Evolutionary conservation across 768 basidiomycete species (phyloP), one percentile per base, ranked within the genome.

Genomic region (Xerocomellus amylosporus): DNA sequence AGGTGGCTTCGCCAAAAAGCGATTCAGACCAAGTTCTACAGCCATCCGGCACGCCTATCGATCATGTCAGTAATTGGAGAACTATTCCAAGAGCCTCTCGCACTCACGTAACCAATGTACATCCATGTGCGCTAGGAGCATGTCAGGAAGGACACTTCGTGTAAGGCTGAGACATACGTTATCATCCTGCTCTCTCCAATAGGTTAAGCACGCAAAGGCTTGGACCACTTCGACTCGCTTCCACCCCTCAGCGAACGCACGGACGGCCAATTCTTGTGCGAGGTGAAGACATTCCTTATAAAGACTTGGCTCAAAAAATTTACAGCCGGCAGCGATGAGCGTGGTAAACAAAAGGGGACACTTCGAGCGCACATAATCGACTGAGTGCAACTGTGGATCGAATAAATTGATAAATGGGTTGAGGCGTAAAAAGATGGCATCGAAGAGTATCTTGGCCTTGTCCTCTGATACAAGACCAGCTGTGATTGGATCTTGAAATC

Each of bases 381-480:
- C 78, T 0, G 93, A 86, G 69, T 96, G 93, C 34, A 95, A 74
- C n/a, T 81, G 75, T 36, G 92, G 89, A 73, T 94, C 93, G 66
- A 95, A 92, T 31, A 94, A 77, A 66, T 88, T 90, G 72, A 93
- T 85, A 70, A 93, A 92, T 13, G 92, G 90, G 68, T 94, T 94
- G 49, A 94, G 79, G 55, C 90, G 88, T 51, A 89, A 66, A 73
- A 88, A 92, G 66, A 93, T 79, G 56, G 82, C 74, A 68, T 92
- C 89, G 58, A 93, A 91, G 42, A 92, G 75, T 45, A 82, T 77
- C 62, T 80, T 79, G 42, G 88, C 89, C 53, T 87, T 84, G 37
- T 78, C 77, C 61, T 90, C 88, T 49, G 78, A 78, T 58, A 93
- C 74, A 59, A 90, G 77, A 34, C 86, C 88, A 51, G 83, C 80